phyloP scores from a whole-genome alignment of 2,329 filamentous ascomycete species.

The Rosellinia necatrix region DNA sequence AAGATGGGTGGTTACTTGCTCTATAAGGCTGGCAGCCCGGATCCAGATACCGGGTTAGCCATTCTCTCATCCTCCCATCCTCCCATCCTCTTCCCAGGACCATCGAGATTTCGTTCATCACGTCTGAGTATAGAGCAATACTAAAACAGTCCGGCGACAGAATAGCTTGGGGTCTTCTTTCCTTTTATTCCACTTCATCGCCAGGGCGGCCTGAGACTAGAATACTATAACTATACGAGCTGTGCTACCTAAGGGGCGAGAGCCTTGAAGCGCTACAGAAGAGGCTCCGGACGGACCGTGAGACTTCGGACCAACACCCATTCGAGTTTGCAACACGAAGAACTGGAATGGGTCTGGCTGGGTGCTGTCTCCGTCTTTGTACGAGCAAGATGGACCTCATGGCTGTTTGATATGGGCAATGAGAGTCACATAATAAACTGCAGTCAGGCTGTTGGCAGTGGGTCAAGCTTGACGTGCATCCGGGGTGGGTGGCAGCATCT shows the following conservation, averaged over 20 bases:
- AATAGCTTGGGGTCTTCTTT: background rate
- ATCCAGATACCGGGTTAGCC: conserved; percentile 11
- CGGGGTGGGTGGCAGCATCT: conserved; percentile 9
- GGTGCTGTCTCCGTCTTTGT: conserved; percentile 8
- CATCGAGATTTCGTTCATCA: background rate
- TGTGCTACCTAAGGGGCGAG: no score
- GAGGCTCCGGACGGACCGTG: conserved; percentile 3
- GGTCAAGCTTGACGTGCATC: conserved; percentile 24
- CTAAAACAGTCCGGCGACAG: background rate
- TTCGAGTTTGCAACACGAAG: background rate
- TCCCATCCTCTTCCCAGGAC: background rate
- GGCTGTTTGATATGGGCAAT: conserved; percentile 21
- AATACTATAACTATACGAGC: no score
- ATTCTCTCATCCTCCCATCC: no score
- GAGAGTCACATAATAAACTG: conserved; percentile 11
- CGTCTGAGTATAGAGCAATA: background rate
- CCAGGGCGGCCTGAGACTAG: background rate
- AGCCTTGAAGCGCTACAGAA: no score
- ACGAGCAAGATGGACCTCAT: conserved; percentile 5
- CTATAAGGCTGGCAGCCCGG: conserved; percentile 14
- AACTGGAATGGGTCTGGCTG: conserved; percentile 9
- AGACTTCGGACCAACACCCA: background rate
- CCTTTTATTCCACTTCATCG: background rate
- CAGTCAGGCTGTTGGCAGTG: conserved; percentile 26
- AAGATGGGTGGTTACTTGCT: conserved; percentile 20